Evolutionary conservation across 2,329 filamentous ascomycete species (phyloP).

Genomic region (Bipolaris cookei): DNA sequence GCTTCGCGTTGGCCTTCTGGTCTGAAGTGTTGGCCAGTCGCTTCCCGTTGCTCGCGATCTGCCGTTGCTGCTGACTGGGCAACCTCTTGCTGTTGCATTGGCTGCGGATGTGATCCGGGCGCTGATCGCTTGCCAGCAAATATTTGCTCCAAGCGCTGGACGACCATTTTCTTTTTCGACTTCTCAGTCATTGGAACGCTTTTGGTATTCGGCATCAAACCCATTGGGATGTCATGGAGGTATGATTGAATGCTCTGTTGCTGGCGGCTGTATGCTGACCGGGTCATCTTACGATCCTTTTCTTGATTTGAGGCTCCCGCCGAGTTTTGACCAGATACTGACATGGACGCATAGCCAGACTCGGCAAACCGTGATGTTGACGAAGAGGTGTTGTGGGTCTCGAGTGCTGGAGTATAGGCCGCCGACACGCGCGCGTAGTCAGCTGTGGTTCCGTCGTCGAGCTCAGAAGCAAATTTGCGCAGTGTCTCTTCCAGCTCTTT

Average conservation of each 20-base stretch:
- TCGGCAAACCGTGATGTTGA: slow-evolving; percentile 59
- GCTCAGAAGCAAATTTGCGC: slow-evolving; percentile 70
- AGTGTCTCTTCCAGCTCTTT: slow-evolving; percentile 76
- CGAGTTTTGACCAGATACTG: slow-evolving; percentile 55
- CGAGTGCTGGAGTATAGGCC: slow-evolving; percentile 54
- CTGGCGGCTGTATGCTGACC: slow-evolving; percentile 42
- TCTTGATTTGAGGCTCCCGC: slow-evolving; percentile 46
- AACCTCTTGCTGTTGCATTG: slow-evolving; percentile 63
- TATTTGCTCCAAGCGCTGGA: slow-evolving; percentile 76
- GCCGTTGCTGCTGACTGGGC: slow-evolving; percentile 61
- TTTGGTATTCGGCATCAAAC: slow-evolving; percentile 67
- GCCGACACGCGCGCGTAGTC: slow-evolving; percentile 36
- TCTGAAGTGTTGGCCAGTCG: slow-evolving; percentile 42
- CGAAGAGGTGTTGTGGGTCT: slow-evolving; percentile 64
- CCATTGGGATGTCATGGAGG: slow-evolving; percentile 73
- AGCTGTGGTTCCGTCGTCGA: slow-evolving; percentile 55
- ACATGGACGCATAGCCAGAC: slow-evolving; percentile 68
- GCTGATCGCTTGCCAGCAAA: slow-evolving; percentile 72
- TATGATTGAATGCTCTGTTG: slow-evolving; percentile 69
- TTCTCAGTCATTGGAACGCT: slow-evolving; percentile 68
- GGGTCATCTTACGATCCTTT: slow-evolving; percentile 38
- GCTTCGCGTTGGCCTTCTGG: slow-evolving; percentile 56
- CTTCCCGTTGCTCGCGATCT: slow-evolving; percentile 52
- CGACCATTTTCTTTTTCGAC: slow-evolving; percentile 77
- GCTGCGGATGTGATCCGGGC: slow-evolving; percentile 55